phyloP scores from a whole-genome alignment of 139 green algal species.

The Pycnococcus provasolii region DNA sequence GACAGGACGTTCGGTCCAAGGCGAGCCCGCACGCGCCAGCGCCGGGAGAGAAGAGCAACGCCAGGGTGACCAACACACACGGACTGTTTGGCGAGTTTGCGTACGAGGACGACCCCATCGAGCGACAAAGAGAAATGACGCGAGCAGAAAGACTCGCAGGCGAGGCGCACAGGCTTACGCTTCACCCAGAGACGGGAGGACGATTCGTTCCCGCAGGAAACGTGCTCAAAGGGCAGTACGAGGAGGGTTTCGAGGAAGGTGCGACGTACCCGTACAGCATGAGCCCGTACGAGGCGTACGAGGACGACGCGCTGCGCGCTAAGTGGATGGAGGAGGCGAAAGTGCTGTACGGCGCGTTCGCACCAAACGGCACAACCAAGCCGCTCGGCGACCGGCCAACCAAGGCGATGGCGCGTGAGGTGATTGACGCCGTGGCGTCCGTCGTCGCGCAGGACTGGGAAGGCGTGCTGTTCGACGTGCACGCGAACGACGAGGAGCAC shows the following conservation, averaged over 20 bases:
- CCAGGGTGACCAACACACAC: background rate
- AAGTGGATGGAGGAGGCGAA: slow-evolving; percentile 15
- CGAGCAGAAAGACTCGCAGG: too few relatives aligned
- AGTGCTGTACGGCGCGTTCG: slow-evolving; percentile 6
- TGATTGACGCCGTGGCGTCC: slow-evolving; percentile 30
- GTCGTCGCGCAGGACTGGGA: slow-evolving; percentile 35
- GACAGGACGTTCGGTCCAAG: background rate
- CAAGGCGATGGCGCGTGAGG: slow-evolving; percentile 11
- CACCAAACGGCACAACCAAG: slow-evolving; percentile 25
- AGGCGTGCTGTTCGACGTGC: slow-evolving; percentile 34
- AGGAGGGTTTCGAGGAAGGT: slow-evolving; percentile 25
- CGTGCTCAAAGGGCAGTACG: slow-evolving; percentile 17
- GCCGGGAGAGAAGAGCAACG: background rate
- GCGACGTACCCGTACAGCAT: slow-evolving; percentile 32
- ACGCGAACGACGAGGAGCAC: slow-evolving; percentile 44
- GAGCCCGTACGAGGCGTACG: slow-evolving; percentile 29
- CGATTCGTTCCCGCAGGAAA: slow-evolving; percentile 1
- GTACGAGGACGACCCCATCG: background rate
- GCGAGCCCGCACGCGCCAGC: background rate
- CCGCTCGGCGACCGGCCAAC: slow-evolving; percentile 31
- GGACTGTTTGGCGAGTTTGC: background rate
- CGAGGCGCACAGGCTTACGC: too few relatives aligned
- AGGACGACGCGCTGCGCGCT: slow-evolving; percentile 6
- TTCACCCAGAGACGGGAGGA: too few relatives aligned
- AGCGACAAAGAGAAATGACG: too few relatives aligned